Evolutionary conservation across 1,139 yeast species (phyloP).

Genomic region (Komagataea norvegica): DNA sequence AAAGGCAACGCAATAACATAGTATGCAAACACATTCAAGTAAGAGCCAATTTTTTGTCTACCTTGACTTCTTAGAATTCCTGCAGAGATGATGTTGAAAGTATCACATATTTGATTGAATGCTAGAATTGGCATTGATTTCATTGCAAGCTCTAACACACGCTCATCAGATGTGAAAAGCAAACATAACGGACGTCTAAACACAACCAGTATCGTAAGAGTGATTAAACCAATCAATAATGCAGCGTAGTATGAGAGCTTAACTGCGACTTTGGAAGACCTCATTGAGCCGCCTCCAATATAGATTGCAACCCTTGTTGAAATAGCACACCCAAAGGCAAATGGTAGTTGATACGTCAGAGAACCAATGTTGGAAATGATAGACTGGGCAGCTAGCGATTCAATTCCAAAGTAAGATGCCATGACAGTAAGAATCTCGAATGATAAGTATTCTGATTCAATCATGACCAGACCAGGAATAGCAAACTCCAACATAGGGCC

Average conservation of each 20-base stretch:
- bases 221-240: conserved; percentile 22
- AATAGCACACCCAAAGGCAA: conserved; percentile 38
- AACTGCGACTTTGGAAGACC: conserved; percentile 19
- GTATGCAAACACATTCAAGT: conserved; percentile 51
- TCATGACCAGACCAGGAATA: conserved; percentile 38
- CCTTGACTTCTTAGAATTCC: conserved; percentile 67
- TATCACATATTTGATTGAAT: conserved; percentile 53
- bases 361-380: conserved; percentile 39
- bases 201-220: conserved; percentile 24
- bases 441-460: conserved; percentile 39
- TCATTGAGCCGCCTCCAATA: conserved; percentile 31
- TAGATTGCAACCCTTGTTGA: conserved; percentile 38
- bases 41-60: conserved; percentile 59
- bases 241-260: conserved; percentile 26
- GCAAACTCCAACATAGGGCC: conserved; percentile 34
- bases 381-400: conserved; percentile 39
- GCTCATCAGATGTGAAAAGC: conserved; percentile 28
- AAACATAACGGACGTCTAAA: conserved; percentile 25
- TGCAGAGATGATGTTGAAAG: conserved; percentile 50
- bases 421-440: conserved; percentile 39
- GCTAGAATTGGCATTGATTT: conserved; percentile 39
- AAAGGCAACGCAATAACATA: conserved; percentile 56
- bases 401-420: conserved; percentile 38
- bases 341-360: conserved; percentile 37
- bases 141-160: conserved; percentile 22